Evolutionary conservation across 352 stramenopile species (phyloP).

Genomic region (Pythium pyrilobum): DNA sequence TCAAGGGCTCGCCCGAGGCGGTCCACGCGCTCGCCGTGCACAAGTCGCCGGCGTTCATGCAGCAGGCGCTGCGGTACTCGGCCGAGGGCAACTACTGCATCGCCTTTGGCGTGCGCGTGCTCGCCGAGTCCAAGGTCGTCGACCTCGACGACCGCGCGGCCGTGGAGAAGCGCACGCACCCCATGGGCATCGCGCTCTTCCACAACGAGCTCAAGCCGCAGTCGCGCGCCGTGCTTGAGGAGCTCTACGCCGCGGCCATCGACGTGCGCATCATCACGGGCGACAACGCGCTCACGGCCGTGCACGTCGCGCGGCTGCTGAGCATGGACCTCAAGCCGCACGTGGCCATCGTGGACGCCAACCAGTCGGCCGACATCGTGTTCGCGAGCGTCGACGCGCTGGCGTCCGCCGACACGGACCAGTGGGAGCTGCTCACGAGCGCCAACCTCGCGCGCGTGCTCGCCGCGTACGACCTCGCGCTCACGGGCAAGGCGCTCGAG

Average conservation of each 20-base stretch:
- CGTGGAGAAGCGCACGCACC: slow-evolving; percentile 71
- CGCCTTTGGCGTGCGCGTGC: slow-evolving; percentile 56
- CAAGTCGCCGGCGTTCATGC: slow-evolving; percentile 68
- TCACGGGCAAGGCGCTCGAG: slow-evolving; percentile 51
- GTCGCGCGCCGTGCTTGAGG: slow-evolving; percentile 66
- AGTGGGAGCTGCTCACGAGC: slow-evolving; percentile 38
- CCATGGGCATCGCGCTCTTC: slow-evolving; percentile 87
- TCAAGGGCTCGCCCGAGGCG: slow-evolving; percentile 63
- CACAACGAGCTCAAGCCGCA: slow-evolving; percentile 89
- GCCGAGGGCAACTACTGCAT: slow-evolving; percentile 85
- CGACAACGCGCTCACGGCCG: slow-evolving; percentile 76
- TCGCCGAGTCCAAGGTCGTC: too few relatives aligned
- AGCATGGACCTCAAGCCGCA: slow-evolving; percentile 64
- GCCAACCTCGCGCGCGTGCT: slow-evolving; percentile 44
- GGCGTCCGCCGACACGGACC: slow-evolving; percentile 15
- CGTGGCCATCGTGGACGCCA: slow-evolving; percentile 32
- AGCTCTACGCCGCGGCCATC: slow-evolving; percentile 70
- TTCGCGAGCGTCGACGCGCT: slow-evolving; percentile 63
- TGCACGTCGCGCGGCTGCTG: slow-evolving; percentile 67
- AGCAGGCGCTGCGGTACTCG: slow-evolving; percentile 49
- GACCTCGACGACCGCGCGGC: slow-evolving; percentile 55
- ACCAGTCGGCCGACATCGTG: slow-evolving; percentile 20
- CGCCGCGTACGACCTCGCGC: slow-evolving; percentile 48
- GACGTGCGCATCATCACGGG: slow-evolving; percentile 87
- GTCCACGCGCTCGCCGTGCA: slow-evolving; percentile 46